Evolutionary conservation across 371 early-diverging fungal genomes (phyloP), one percentile per base, ranked within the genome.

Genomic region (Rhizopus arrhizus): DNA sequence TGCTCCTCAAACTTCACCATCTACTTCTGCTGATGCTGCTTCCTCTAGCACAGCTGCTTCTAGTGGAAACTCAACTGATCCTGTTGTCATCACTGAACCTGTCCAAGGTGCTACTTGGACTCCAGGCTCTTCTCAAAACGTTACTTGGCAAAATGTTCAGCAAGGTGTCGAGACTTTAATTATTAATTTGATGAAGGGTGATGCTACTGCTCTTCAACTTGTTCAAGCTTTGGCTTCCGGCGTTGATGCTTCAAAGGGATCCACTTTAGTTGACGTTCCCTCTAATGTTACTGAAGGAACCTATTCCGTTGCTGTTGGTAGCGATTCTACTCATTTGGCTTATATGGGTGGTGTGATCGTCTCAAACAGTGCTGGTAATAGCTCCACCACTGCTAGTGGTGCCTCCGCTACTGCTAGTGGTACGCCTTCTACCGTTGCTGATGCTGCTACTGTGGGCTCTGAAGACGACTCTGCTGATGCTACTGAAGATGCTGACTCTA

Each of bases 101-200:
- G 38, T 72, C 42, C 62, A 61, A 35, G 74, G 73, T 9, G 55
- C 81, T 32, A 48, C 56, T 15, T 81, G 81, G 81, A 64, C 61
- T 12, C 68, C 74, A 32, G 83, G 83, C 34, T 41, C 59, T 22
- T 16, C 56, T 4, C 68, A 68, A 40, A 72, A 70, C 11, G 70
- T 82, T n/a, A 61, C 69, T 4, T 82, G 83, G 83, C 65, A 66
- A 50, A 68, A 77, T 45, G 60, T 64, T 3, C 73, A 78, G 57
- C 31, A 57, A 3, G 69, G 66, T 32, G 60, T 70, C 33, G 59
- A 53, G 12, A 65, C 67, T n/a, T 61, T 76, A 35, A 64, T 69
- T 3, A 70, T 72, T 11, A 73, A 72, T 58, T 72, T 80, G 31
- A 78, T 82, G 75, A 64, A 68, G 22, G 77, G 80, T 35, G 69